phyloP scores from a whole-genome alignment of 192 early-diverging fungal genomes.

The Allomyces macrogynus region DNA sequence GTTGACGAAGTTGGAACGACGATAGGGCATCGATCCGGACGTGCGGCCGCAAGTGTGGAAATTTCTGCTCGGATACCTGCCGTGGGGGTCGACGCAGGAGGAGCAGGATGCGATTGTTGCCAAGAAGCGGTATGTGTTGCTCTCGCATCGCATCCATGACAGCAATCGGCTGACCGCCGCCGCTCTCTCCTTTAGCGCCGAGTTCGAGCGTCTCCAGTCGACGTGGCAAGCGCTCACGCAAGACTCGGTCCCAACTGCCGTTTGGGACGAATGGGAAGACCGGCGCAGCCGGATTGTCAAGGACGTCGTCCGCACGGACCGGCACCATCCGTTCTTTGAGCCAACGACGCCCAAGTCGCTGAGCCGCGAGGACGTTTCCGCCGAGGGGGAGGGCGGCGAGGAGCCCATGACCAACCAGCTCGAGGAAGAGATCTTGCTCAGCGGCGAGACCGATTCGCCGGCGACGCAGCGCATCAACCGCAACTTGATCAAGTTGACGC shows the following conservation, averaged over 20 bases:
- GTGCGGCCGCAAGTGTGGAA: slow-evolving; percentile 74
- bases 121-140: slow-evolving; percentile 23
- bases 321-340: slow-evolving; percentile 62
- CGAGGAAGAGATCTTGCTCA: background rate
- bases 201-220: slow-evolving; percentile 41
- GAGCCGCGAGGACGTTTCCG: background rate
- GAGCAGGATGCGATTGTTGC: slow-evolving; percentile 38
- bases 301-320: slow-evolving; percentile 90
- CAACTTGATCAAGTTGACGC: slow-evolving; percentile 1
- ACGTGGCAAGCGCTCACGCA: slow-evolving; percentile 21
- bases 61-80: slow-evolving; percentile 63
- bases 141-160: background rate
- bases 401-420: background rate
- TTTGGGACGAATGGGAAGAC: background rate
- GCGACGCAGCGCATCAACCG: slow-evolving; percentile 8
- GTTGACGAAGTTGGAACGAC: background rate
- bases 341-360: slow-evolving; percentile 4
- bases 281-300: slow-evolving; percentile 20
- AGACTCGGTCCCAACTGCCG: background rate
- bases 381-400: background rate
- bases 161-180: slow-evolving; percentile 2
- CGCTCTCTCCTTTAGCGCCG: slow-evolving; percentile 15
- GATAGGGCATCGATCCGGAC: slow-evolving; percentile 52
- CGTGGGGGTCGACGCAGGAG: slow-evolving; percentile 56
- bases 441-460: background rate